These are phyloP conservation scores for Platismatia glauca DNA, from an alignment of 495 filamentous ascomycete species.

Conservation along the genomic window DNA sequence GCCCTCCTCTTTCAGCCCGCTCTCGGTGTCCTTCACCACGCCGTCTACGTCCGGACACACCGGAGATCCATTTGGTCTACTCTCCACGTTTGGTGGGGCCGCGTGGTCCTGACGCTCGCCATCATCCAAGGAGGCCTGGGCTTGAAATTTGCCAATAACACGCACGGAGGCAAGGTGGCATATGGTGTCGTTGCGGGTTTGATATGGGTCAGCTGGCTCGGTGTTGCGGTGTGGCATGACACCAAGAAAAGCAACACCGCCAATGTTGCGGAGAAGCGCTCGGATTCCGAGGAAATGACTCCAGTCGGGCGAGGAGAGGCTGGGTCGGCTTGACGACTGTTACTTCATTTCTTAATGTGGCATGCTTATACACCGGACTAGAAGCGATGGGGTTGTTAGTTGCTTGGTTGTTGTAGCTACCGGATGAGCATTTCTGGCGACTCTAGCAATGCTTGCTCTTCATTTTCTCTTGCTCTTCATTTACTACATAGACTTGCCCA, in stretches of 20 bases:
- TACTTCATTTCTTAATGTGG: neutral
- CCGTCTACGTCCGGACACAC: neutral
- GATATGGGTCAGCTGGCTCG: slow-evolving; percentile 40
- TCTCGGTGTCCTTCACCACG: slow-evolving; percentile 8
- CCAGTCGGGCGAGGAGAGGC: neutral
- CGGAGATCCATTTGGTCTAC: slow-evolving; percentile 4
- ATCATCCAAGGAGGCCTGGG: slow-evolving; percentile 66
- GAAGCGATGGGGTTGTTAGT: neutral
- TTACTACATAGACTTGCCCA: neutral
- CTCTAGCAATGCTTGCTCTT: no score
- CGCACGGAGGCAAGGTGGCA: slow-evolving; percentile 40
- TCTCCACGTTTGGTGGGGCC: slow-evolving; percentile 61
- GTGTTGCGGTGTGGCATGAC: slow-evolving; percentile 17
- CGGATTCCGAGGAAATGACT: neutral
- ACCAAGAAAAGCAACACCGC: neutral
- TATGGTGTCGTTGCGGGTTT: slow-evolving; percentile 52
- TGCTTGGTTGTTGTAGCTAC: neutral
- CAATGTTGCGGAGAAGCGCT: neutral
- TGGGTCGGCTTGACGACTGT: neutral
- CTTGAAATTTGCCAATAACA: slow-evolving; percentile 40
- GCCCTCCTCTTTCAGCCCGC: slow-evolving; percentile 13
- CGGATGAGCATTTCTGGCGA: no score
- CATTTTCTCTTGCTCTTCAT: neutral
- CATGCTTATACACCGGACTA: neutral
- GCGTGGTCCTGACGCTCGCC: slow-evolving; percentile 50